phyloP scores from a whole-genome alignment of 2,329 filamentous ascomycete genomes.

The Alternaria consortialis region DNA sequence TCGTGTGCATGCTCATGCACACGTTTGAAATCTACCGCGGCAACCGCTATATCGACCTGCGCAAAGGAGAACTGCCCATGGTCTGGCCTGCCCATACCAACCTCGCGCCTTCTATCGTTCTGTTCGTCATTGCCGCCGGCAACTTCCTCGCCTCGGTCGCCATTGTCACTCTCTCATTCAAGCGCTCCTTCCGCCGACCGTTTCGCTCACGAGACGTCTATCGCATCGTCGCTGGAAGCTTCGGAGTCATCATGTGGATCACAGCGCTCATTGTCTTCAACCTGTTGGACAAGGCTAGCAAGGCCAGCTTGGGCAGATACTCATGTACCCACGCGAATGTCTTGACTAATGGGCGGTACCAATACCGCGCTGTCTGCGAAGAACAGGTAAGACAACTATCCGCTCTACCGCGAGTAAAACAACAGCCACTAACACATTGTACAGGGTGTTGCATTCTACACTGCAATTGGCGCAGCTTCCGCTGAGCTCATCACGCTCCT shows the following conservation, averaged over 20 bases:
- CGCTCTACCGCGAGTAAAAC: not conserved
- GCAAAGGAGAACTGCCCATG: slow-evolving; percentile 50
- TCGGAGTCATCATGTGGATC: slow-evolving; percentile 47
- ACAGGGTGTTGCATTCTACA: slow-evolving; percentile 49
- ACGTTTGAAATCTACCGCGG: slow-evolving; percentile 48
- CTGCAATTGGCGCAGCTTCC: slow-evolving; percentile 44
- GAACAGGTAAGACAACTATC: slow-evolving; percentile 41
- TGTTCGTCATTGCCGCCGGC: slow-evolving; percentile 43
- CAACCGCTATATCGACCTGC: slow-evolving; percentile 48
- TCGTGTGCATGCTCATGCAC: slow-evolving; percentile 48
- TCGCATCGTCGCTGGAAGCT: slow-evolving; percentile 46
- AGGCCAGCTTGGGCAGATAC: slow-evolving; percentile 49
- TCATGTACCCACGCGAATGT: slow-evolving; percentile 46
- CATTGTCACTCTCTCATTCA: slow-evolving; percentile 44
- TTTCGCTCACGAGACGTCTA: slow-evolving; percentile 47
- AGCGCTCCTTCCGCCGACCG: slow-evolving; percentile 45
- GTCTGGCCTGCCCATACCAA: slow-evolving; percentile 50
- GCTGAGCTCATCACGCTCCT: slow-evolving; percentile 45
- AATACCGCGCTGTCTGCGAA: slow-evolving; percentile 50
- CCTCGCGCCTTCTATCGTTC: slow-evolving; percentile 47
- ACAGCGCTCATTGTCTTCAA: slow-evolving; percentile 45
- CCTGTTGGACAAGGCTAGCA: slow-evolving; percentile 48
- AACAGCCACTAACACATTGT: slow-evolving; percentile 23
- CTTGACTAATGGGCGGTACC: slow-evolving; percentile 48
- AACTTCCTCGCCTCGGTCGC: slow-evolving; percentile 48